Base-by-base conservation (phyloP, 2,329 filamentous ascomycete genomes). In the Talaromyces funiculosus region DNA sequence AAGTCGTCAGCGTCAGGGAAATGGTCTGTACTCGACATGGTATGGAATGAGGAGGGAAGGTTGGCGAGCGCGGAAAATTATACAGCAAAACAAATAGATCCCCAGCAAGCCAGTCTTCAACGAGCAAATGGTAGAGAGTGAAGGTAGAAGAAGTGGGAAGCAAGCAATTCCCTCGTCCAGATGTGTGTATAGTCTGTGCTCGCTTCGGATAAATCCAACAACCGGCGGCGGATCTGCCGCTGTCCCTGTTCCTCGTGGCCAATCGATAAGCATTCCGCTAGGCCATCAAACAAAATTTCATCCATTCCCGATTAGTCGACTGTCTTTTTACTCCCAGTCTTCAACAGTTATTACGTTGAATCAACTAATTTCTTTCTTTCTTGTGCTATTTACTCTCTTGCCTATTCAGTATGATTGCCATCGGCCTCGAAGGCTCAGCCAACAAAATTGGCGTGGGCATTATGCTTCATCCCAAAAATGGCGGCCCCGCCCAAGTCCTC, bases 361-460 rank as follows among this genome's bases (percentile, higher is more conserved):
- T 20, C 26, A 18, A n/a, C 8, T 10, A 18, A 2, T 1, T n/a
- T 29, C 14, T 29, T 29, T 31, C 24, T 29, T 18, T 31, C 6
- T 4, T 49, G 16, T 29, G 9, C 6, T 29, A 10, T 31, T 9
- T 47, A n/a, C 42, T 43, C 22, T 5, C 2, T 29, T 10, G 1
- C 29, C 4, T 49, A n/a, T 49, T 3, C 16, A 24, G 4, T 24
- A 86, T 86, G 80, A 87, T 90, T 67, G 83, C 86, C 31, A 82
- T 90, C 68, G 88, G 88, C 22, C 82, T 90, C 72, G 94, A 99
- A 81, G 93, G 94, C 74, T 96, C 91, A 61, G 94, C 94, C 77
- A 99, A 99, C 82, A 99, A 99, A 78, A 86, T 99, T 57, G 94
- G 93, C 67, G 88, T 97, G 61, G 94, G 94, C 70, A 81, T 99